Base-by-base conservation (phyloP, 2,329 filamentous ascomycete genomes). In the Trichoderma oligosporum region DNA sequence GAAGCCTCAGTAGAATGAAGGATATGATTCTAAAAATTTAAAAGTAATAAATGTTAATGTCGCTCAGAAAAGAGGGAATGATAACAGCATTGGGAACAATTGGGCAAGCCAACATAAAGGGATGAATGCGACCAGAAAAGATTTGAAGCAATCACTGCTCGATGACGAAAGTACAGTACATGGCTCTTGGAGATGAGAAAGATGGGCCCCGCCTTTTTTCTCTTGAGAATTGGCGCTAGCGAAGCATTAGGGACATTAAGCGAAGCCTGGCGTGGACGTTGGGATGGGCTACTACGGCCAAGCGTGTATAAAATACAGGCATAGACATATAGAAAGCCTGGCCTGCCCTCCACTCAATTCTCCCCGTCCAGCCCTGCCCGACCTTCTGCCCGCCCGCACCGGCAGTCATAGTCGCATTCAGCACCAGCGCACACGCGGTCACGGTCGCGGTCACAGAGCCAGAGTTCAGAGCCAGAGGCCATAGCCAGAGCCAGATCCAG, bases 231-330 rank as follows among this genome's bases (percentile, higher is more conserved):
- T 59, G 64, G 66, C 69, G 66, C 69, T 71, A 71, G 62, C 60
- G 58, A 51, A 66, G 64, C 64, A 68, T 67, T 63, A 68, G 65
- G 68, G 68, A 71, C 69, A 70, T 71, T 72, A 72, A 69, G 70
- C 70, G 70, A 72, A 65, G 61, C 53, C 63, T 36, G 66, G 61
- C 62, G 63, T 63, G 70, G 70, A 64, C 62, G 64, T 63, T 55
- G 60, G 56, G 45, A 48, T 56, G 60, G 60, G 46, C 58, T 18
- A 56, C 49, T 58, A 59, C 61, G 61, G 53, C n/a, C 49, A 46
- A 60, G 56, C 72, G 71, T 74, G 73, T 75, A 75, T 75, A 75
- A 75, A 75, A 72, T 74, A 72, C 70, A 74, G 69, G 68, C 66
- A 70, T 67, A 70, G 70, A 72, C 72, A 73, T 73, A 75, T 74